phyloP scores from a whole-genome alignment of 495 filamentous ascomycete species.

The Pyrenula massariospora region DNA sequence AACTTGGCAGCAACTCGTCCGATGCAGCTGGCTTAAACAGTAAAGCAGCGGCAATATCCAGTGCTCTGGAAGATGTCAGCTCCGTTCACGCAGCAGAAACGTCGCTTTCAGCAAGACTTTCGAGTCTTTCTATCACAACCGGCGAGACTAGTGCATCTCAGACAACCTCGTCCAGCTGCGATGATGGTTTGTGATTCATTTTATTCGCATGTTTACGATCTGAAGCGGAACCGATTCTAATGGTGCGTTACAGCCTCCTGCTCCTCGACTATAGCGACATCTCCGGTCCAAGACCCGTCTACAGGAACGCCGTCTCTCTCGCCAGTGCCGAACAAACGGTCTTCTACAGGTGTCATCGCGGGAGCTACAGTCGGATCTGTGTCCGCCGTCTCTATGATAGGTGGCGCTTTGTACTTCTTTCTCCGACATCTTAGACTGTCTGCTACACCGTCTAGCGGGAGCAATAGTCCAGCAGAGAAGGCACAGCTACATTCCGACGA shows the following conservation, averaged over 20 bases:
- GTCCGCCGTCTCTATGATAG: background rate
- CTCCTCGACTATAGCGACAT: background rate
- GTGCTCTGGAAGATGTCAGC: background rate
- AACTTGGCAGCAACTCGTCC: background rate
- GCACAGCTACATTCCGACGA: background rate
- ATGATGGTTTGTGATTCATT: background rate
- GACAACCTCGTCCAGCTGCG: background rate
- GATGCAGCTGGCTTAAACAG: background rate
- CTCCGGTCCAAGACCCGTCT: background rate
- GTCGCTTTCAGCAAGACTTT: background rate
- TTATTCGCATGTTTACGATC: background rate
- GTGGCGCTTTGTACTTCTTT: background rate
- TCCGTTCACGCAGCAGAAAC: background rate
- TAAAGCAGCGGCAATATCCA: background rate
- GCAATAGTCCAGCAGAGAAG: background rate
- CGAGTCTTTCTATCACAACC: background rate
- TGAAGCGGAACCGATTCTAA: too few species aligned
- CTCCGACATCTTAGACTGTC: background rate
- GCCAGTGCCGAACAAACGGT: background rate
- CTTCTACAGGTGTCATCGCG: background rate
- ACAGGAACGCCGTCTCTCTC: background rate
- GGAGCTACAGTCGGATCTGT: background rate
- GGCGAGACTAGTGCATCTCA: background rate
- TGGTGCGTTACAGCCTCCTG: background rate
- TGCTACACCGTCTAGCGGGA: background rate